Conservation (phyloP, 2,329 filamentous ascomycete species). For the Neospermospora avenae region DNA sequence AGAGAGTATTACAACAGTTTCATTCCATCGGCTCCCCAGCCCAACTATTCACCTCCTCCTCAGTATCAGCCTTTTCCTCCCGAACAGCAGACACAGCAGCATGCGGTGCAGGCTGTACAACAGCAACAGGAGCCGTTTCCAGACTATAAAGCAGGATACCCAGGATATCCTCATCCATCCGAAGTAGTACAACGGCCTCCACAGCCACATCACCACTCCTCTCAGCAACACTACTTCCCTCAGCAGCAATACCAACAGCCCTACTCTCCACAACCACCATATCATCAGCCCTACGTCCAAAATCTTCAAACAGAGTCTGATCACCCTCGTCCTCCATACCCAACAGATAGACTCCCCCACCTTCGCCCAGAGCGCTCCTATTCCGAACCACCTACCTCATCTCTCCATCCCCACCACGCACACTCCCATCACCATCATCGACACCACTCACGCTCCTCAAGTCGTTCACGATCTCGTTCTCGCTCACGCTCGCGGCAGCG, state of each 20-base stretch:
- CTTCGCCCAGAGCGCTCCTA: conserved; percentile 16
- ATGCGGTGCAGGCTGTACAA: not conserved
- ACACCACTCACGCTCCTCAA: conserved; percentile 1
- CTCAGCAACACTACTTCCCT: not conserved
- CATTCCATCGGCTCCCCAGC: conserved; percentile 3
- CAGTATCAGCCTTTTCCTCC: conserved; percentile 6
- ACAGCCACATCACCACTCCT: conserved; percentile 1
- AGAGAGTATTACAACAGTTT: conserved; percentile 24
- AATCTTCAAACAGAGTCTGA: not conserved
- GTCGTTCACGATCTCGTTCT: not conserved
- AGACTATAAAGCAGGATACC: conserved; percentile 2
- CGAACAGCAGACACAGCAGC: conserved; percentile 2
- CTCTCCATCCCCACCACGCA: conserved; percentile 8
- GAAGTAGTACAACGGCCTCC: not conserved
- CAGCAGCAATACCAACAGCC: conserved; percentile 2
- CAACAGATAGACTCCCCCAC: not conserved
- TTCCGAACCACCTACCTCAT: conserved; percentile 19
- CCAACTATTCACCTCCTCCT: conserved; percentile 9
- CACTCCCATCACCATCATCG: conserved; percentile 1
- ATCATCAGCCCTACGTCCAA: conserved; percentile 4
- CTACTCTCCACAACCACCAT: conserved; percentile 4
- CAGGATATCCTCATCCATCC: conserved; percentile 2
- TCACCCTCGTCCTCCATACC: not conserved
- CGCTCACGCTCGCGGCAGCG: not conserved
- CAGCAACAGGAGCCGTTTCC: conserved; percentile 6